Evolutionary conservation across 1,284 basidiomycete species (phyloP), one percentile per base, ranked within the genome.

Genomic region (Inonotus hispidus): DNA sequence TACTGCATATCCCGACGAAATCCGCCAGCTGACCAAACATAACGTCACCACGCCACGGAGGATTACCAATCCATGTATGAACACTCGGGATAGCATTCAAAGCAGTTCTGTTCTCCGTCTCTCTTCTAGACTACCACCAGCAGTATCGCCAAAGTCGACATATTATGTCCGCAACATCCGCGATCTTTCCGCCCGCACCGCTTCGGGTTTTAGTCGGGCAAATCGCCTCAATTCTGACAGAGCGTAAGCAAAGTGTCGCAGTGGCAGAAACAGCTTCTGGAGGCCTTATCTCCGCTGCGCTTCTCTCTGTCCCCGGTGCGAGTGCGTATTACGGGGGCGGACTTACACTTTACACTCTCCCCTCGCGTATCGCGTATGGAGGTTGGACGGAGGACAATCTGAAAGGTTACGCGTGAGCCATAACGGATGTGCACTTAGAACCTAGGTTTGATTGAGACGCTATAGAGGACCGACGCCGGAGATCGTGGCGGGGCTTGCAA

Each of bases 181-280:
- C 16, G 25, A 37, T 39, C 3, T 68, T 68, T 39, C 66, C 68
- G 21, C 68, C 68, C n/a, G 21, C 58, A 4, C 59, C 66, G 8
- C 60, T 68, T 7, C 54, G 59, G 27, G 59, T 65, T 14, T 43
- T 68, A n/a, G 45, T 65, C 10, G 37, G 41, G 3, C 58, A 62
- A 19, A 64, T 68, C 39, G 63, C 68, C 2, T 52, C 47, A 10
- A 50, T 66, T 39, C 59, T 69, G 19, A 65, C 25, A 38, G 59
- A 61, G 16, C 59, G 57, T 11, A 59, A 65, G 14, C 53, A 65
- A 41, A 67, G 64, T 2, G 58, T 69, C 5, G 60, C 67, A 16
- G 64, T 69, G n/a, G 67, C 66, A 46, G 68, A 69, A 58, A 70
- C 68, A 21, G 61, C 67, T 19, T 56, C 65, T n/a, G 68, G 68